phyloP scores from a whole-genome alignment of 2,329 filamentous ascomycete genomes.

The Sarocladiaceae sp. region DNA sequence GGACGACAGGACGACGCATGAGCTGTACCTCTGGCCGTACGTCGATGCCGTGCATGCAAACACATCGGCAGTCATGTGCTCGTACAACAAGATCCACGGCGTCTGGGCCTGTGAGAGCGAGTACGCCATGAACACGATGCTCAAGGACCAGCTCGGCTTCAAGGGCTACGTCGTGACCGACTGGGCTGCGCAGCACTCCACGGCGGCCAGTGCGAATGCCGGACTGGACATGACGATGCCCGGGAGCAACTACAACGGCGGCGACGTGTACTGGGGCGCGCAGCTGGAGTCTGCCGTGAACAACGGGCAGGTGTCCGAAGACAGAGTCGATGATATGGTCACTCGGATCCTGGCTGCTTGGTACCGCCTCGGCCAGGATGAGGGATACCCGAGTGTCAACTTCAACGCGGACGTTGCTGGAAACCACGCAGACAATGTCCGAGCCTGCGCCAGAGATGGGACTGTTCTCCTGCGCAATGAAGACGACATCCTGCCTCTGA shows the following conservation, averaged over 20 bases:
- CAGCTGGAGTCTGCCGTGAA: slow-evolving; percentile 47
- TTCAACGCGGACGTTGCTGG: slow-evolving; percentile 49
- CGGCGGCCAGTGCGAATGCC: slow-evolving; percentile 34
- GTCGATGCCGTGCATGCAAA: slow-evolving; percentile 26
- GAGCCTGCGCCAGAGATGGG: slow-evolving; percentile 46
- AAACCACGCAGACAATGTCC: slow-evolving; percentile 56
- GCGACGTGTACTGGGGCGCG: slow-evolving; percentile 48
- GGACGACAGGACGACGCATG: slow-evolving; percentile 60
- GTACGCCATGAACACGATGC: slow-evolving; percentile 38
- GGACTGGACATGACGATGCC: slow-evolving; percentile 49
- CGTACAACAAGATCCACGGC: slow-evolving; percentile 39
- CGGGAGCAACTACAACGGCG: slow-evolving; percentile 53
- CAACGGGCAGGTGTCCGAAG: slow-evolving; percentile 50
- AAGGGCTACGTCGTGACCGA: slow-evolving; percentile 39
- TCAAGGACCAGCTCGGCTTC: slow-evolving; percentile 45
- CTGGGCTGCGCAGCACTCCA: slow-evolving; percentile 35
- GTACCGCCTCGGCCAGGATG: slow-evolving; percentile 51
- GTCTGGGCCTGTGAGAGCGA: slow-evolving; percentile 45
- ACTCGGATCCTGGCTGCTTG: slow-evolving; percentile 57
- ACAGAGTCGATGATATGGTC: slow-evolving; percentile 61
- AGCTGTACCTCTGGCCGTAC: slow-evolving; percentile 36
- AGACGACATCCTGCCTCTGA: slow-evolving; percentile 48
- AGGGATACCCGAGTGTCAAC: slow-evolving; percentile 44
- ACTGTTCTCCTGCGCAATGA: slow-evolving; percentile 65
- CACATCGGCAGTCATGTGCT: slow-evolving; percentile 35